phyloP scores from a whole-genome alignment of 2,329 filamentous ascomycete species.

The Neocucurbitaria cava region DNA sequence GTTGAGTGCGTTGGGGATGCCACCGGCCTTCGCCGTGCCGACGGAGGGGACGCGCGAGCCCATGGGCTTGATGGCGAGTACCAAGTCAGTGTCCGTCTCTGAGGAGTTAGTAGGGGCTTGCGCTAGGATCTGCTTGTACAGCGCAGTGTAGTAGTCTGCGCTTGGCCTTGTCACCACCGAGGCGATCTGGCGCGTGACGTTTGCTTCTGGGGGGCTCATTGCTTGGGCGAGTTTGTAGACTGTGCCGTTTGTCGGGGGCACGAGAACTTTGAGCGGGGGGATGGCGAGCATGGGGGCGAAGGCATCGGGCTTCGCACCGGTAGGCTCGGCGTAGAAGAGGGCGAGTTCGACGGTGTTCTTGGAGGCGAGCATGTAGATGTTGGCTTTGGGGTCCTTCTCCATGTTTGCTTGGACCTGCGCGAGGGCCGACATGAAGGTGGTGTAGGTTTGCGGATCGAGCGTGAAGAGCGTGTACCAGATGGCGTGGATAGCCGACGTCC shows the following conservation, averaged over 20 bases:
- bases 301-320: background rate
- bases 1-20: constrained; percentile 1
- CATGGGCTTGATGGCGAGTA: constrained; percentile 2
- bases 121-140: constrained; percentile 2
- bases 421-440: constrained; percentile 10
- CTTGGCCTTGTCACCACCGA: background rate
- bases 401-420: constrained; percentile 4
- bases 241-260: constrained; percentile 2
- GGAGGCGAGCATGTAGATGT: constrained; percentile 1
- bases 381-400: constrained; percentile 6
- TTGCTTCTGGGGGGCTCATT: background rate
- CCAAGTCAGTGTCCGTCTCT: background rate
- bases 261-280: background rate
- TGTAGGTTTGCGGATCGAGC: constrained; percentile 21
- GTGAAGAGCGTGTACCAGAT: constrained; percentile 22
- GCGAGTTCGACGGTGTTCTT: background rate
- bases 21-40: background rate
- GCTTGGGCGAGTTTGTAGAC: constrained; percentile 2
- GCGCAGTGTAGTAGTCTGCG: background rate
- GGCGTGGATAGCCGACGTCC: constrained; percentile 10
- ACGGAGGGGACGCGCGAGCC: constrained; percentile 1
- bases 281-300: background rate
- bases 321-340: constrained; percentile 1
- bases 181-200: background rate
- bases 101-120: background rate